A percentile compares a stretch with the other conserved stretches of the same genome.
Evolutionary conservation across 106 monocot species (phyloP).

Genomic region (Platanthera zijinensis): DNA sequence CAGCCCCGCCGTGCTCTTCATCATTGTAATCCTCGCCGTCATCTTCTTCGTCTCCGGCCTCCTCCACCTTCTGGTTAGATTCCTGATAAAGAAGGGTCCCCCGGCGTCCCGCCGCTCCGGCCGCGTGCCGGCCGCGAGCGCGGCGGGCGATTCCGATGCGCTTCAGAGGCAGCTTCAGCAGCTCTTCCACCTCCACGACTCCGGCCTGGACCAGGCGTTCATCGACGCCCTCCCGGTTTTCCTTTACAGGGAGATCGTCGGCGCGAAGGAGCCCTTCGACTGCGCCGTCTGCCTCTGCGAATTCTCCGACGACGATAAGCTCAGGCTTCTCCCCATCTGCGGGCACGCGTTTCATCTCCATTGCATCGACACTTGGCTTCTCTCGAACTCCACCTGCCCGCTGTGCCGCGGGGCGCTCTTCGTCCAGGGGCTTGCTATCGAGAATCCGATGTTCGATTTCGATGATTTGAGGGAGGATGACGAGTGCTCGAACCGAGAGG

Average conservation of each 20-base stretch:
- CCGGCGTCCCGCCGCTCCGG: conserved; percentile 10
- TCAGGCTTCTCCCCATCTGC: conserved; percentile 74
- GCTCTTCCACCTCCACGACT: conserved; percentile 88
- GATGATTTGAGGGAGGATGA: conserved; percentile 44
- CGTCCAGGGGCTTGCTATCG: conserved; percentile 39
- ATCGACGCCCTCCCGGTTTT: conserved; percentile 91
- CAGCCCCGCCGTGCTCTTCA: conserved; percentile 81
- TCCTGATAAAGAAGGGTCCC: conserved; percentile 49
- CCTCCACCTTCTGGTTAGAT: conserved; percentile 72
- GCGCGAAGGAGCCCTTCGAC: conserved; percentile 81
- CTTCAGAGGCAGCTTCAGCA: conserved; percentile 91
- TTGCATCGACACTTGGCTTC: conserved; percentile 93
- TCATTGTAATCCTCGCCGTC: conserved; percentile 80
- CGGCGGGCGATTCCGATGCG: conserved; percentile 32
- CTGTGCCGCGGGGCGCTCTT: conserved; percentile 70
- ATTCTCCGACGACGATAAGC: conserved; percentile 58
- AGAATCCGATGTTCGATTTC: conserved; percentile 63
- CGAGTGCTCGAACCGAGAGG: background rate
- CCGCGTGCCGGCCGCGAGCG: conserved; percentile 6
- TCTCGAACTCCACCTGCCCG: conserved; percentile 93
- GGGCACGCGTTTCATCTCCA: conserved; percentile 89
- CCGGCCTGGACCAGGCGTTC: conserved; percentile 87
- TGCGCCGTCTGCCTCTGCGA: conserved; percentile 93
- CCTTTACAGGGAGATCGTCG: conserved; percentile 72
- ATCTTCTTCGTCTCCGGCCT: conserved; percentile 90